Percentiles rank a stretch among this genome's conserved stretches.
phyloP scores from a whole-genome alignment of 2,329 filamentous ascomycete species.

The Fusarium abutilonis region DNA sequence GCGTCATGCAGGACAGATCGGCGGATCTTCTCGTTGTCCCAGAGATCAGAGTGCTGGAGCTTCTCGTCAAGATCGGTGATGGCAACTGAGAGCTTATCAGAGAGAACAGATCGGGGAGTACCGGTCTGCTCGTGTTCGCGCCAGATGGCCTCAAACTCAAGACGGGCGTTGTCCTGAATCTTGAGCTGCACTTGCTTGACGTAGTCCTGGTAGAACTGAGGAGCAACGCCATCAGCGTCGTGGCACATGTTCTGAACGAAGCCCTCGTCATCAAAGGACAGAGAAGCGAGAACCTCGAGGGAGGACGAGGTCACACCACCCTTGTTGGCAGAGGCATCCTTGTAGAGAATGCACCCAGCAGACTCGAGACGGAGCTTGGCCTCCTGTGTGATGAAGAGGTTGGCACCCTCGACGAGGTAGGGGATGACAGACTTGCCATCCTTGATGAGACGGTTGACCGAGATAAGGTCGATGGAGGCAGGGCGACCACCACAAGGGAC shows the following conservation, averaged over 20 bases:
- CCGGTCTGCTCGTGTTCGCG: conserved; percentile 87
- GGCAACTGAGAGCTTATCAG: conserved; percentile 87
- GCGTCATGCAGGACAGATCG: conserved; percentile 84
- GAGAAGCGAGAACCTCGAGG: conserved; percentile 90
- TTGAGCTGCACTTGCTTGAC: conserved; percentile 90
- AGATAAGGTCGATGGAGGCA: conserved; percentile 93
- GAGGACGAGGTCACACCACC: conserved; percentile 98
- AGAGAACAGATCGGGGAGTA: conserved; percentile 82
- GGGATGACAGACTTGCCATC: conserved; percentile 88
- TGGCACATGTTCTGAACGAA: conserved; percentile 97
- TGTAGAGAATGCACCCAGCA: conserved; percentile 95
- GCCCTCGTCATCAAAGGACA: conserved; percentile 90
- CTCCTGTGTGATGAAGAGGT: conserved; percentile 98
- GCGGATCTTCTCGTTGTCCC: conserved; percentile 83
- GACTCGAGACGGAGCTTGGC: conserved; percentile 94
- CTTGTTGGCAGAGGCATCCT: conserved; percentile 98
- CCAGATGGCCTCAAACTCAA: conserved; percentile 99
- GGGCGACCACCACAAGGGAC: conserved; percentile 96
- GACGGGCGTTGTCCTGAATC: conserved; percentile 88
- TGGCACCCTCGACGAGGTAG: conserved; percentile 97
- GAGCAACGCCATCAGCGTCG: conserved; percentile 74
- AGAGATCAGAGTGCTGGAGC: conserved; percentile 90
- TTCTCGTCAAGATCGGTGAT: conserved; percentile 98
- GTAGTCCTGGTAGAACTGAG: conserved; percentile 92
- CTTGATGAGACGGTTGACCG: conserved; percentile 86